Conservation (phyloP, 2,329 filamentous ascomycete species). For the Macrophomina phaseolina region DNA sequence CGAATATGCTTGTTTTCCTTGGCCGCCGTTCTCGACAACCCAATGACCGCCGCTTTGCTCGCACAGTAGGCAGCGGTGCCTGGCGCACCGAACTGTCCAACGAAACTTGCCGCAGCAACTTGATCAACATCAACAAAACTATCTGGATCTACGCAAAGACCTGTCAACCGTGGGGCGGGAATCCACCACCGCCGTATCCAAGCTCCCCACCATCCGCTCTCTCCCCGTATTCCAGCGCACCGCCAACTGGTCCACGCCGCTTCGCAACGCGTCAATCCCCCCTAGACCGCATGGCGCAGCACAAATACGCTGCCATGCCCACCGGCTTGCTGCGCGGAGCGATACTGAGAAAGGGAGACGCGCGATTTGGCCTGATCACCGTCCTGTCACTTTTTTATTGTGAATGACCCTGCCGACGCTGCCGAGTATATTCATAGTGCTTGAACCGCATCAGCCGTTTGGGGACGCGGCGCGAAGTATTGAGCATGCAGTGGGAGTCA, state of each 20-base stretch:
- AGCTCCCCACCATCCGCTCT: conserved; percentile 22
- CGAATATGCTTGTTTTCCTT: conserved; percentile 45
- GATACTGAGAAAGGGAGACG: conserved; percentile 27
- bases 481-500: conserved; percentile 51
- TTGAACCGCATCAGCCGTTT: conserved; percentile 53
- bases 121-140: conserved; percentile 5
- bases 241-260: conserved; percentile 33
- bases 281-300: conserved; percentile 42
- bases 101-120: conserved; percentile 23
- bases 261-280: conserved; percentile 30
- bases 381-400: conserved; percentile 36
- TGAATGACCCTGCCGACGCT: conserved; percentile 36
- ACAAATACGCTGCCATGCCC: conserved; percentile 31
- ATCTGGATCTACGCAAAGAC: too few species aligned
- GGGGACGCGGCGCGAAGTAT: conserved; percentile 52
- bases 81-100: not conserved
- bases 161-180: too few species aligned
- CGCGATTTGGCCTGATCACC: conserved; percentile 35
- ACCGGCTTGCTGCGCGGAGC: conserved; percentile 43
- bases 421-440: conserved; percentile 48
- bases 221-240: conserved; percentile 31
- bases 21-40: conserved; percentile 42
- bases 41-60: conserved; percentile 31
- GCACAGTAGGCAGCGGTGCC: conserved; percentile 21
- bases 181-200: conserved; percentile 30